Evolutionary conservation across 78 protist genomes (phyloP), one percentile per base, ranked within the genome.

Genomic region (Chrysochromulina tobinii): DNA sequence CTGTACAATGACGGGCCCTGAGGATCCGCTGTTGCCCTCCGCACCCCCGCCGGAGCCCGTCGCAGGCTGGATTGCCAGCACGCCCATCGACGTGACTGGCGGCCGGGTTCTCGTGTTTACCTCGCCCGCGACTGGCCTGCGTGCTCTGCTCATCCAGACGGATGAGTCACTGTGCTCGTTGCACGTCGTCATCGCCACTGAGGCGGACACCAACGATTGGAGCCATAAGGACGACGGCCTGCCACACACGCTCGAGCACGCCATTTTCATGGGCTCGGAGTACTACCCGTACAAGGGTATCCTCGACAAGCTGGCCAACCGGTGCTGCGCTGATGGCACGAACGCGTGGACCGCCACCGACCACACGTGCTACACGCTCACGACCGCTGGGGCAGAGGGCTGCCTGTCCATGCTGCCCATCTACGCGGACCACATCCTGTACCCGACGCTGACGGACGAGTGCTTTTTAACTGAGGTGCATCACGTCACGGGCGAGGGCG

Each of bases 391-490:
- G 72, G 57, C 81, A 20, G 94, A 96, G 53, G 98, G 98, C 23
- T 92, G 94, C 88, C 93, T 97, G n/a, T 58, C 58, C 55, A 48
- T 93, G 55, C 87, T 97, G 38, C 97, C 97, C 51, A 79, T 96
- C 58, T 97, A 88, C 81, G 73, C 96, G 8, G 98, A 97, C 90
- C 98, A 97, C 93, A 79, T 97, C 54, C 85, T 97, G 23, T 92
- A 90, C 90, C 97, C 98, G 17, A 93, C 96, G 9, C 57, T 97
- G 58, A 94, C 98, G 0, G 96, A 93, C 53, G 48, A 18, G 27
- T 91, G 89, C 88, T 94, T 84, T 75, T 0, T 25, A 25, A 95
- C 97, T 0, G 97, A 95, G 53, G 94, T 95, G 18, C 92, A 95
- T 59, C 97, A 95, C 92, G 68, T 94, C 87, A 91, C 61, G 54